These are phyloP conservation scores for Colletotrichum sp. DNA, from an alignment of 2,329 filamentous ascomycete genomes.

Conservation along the genomic window DNA sequence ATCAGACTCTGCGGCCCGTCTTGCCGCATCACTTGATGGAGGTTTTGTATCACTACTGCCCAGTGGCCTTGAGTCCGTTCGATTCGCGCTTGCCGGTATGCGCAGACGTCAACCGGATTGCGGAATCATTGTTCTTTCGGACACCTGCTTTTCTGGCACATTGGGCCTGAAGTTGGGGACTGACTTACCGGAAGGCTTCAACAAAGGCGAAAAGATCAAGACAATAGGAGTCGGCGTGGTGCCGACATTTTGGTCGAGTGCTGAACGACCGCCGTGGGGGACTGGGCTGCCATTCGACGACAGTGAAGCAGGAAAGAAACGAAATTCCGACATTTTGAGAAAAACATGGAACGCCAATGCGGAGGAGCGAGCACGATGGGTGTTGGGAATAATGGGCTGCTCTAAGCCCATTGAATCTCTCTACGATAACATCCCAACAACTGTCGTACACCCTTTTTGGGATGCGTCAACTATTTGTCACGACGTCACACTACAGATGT, in stretches of 20 bases:
- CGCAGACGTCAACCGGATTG: neutral
- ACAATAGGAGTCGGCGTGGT: constrained; percentile 1
- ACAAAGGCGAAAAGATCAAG: neutral
- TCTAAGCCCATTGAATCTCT: neutral
- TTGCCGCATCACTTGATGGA: neutral
- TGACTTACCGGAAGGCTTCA: neutral
- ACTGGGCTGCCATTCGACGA: neutral
- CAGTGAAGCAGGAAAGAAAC: neutral
- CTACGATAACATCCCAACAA: neutral
- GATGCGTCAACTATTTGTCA: constrained; percentile 20
- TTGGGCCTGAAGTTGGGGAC: neutral
- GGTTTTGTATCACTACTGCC: neutral
- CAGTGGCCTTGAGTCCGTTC: neutral
- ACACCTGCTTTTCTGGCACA: constrained; percentile 5
- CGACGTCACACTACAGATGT: constrained; percentile 39
- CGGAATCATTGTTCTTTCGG: neutral
- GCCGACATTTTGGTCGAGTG: neutral
- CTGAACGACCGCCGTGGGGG: constrained; percentile 1
- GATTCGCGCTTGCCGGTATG: neutral
- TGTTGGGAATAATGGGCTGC: neutral
- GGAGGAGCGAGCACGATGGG: neutral
- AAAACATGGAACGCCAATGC: neutral
- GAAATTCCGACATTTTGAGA: neutral
- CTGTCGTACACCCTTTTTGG: neutral
- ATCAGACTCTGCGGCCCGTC: neutral